Percentiles rank a stretch among this genome's conserved stretches.
These are phyloP conservation scores for Pistacia atlantica DNA, from an alignment of 345 rosid genomes.

Conservation along the genomic window DNA sequence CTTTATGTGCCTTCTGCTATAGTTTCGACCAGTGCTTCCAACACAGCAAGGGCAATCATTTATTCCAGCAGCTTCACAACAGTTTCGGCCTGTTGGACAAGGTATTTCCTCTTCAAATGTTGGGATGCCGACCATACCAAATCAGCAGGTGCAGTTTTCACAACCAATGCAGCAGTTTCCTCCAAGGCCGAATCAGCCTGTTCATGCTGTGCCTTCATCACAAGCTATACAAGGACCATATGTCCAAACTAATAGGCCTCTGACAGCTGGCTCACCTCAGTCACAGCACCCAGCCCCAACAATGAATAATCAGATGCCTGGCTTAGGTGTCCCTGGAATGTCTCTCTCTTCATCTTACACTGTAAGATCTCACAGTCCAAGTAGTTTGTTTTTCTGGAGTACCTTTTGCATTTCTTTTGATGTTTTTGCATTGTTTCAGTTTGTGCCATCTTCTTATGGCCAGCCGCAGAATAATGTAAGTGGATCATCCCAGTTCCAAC, in stretches of 20 bases:
- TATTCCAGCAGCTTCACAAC: slow-evolving; percentile 61
- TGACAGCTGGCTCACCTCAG: slow-evolving; percentile 55
- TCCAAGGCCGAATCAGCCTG: slow-evolving; percentile 78
- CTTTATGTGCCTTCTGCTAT: slow-evolving; percentile 19
- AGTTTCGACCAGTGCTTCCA: slow-evolving; percentile 76
- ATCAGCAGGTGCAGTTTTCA: slow-evolving; percentile 62
- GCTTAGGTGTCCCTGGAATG: slow-evolving; percentile 57
- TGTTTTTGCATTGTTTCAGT: slow-evolving; percentile 42
- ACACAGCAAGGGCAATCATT: slow-evolving; percentile 69
- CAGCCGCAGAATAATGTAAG: slow-evolving; percentile 55
- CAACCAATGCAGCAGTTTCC: slow-evolving; percentile 76
- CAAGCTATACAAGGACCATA: slow-evolving; percentile 62
- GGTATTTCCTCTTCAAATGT: slow-evolving; percentile 50
- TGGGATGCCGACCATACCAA: slow-evolving; percentile 54
- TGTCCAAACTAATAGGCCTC: slow-evolving; percentile 58
- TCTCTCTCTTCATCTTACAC: slow-evolving; percentile 56
- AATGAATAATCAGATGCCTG: slow-evolving; percentile 38
- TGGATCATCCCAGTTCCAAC: slow-evolving; percentile 55
- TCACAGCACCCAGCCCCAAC: slow-evolving; percentile 49
- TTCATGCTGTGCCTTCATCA: slow-evolving; percentile 51
- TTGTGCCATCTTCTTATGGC: slow-evolving; percentile 60
- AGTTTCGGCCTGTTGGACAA: slow-evolving; percentile 75
- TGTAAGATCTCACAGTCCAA: slow-evolving; percentile 40
- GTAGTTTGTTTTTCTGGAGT: slow-evolving; percentile 9
- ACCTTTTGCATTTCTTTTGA: slow-evolving; percentile 17